Conservation (phyloP, 148 eudicot species). For the Heliosperma pusillum region DNA sequence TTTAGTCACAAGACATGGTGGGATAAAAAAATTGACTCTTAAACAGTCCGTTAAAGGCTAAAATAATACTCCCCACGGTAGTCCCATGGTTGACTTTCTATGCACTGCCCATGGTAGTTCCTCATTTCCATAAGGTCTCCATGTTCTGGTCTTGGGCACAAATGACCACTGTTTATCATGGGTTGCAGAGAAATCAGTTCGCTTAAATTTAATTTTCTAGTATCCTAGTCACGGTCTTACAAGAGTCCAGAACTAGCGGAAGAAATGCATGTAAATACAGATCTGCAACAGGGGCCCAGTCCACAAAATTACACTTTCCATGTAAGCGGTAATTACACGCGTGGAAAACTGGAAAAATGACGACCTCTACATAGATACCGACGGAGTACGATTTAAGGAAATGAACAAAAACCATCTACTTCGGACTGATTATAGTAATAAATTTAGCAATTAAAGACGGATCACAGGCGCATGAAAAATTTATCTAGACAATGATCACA, state of each 20-base stretch:
- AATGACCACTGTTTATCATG: background rate
- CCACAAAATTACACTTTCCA: background rate
- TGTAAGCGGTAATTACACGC: background rate
- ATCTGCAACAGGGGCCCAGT: background rate
- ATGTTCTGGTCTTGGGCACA: background rate
- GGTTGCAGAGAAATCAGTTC: too few species aligned
- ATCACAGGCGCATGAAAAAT: background rate
- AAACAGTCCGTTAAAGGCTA: background rate
- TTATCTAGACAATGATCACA: background rate
- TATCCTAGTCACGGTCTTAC: too few species aligned
- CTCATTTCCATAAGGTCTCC: background rate
- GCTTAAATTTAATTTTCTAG: too few species aligned
- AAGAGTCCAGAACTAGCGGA: too few species aligned
- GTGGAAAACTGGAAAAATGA: background rate
- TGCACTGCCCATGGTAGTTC: background rate
- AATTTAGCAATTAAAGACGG: background rate
- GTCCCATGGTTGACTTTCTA: background rate
- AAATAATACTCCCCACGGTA: background rate
- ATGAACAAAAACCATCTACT: background rate
- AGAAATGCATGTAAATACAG: background rate
- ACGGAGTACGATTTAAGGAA: background rate
- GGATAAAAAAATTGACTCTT: background rate
- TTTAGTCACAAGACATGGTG: background rate
- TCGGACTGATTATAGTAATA: too few species aligned
- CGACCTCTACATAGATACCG: background rate